A percentile compares a stretch with the other conserved stretches of the same genome.
Conservation (phyloP, 306 rosid genomes). For the Malus sieversii region DNA sequence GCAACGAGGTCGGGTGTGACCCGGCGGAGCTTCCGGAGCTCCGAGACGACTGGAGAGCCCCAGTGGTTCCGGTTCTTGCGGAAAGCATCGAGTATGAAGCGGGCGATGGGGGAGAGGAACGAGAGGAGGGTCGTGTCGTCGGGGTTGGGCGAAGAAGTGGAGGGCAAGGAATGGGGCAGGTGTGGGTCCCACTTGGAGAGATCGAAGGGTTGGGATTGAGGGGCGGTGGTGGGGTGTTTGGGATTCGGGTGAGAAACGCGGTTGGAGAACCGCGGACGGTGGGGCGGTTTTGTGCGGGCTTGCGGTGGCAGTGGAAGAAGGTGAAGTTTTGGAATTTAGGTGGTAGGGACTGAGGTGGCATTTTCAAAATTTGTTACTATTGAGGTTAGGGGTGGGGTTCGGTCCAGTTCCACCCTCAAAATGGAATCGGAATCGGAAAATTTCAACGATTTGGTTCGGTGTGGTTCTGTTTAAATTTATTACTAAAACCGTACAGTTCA, state of each 20-base stretch:
- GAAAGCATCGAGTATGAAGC: slow-evolving; percentile 61
- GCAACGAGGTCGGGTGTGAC: slow-evolving; percentile 65
- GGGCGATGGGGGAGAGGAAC: slow-evolving; percentile 64
- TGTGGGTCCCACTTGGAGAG: slow-evolving; percentile 72
- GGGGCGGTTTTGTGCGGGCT: slow-evolving; percentile 66
- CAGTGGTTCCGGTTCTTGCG: slow-evolving; percentile 45
- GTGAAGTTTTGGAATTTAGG: slow-evolving; percentile 35
- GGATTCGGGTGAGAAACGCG: slow-evolving; percentile 32
- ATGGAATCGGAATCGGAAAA: too few relatives aligned
- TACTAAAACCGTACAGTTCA: too few relatives aligned
- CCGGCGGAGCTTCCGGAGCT: slow-evolving; percentile 72
- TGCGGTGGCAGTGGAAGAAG: slow-evolving; percentile 76
- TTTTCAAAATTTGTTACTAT: slow-evolving; percentile 1
- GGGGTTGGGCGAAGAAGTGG: not conserved
- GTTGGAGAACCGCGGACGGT: slow-evolving; percentile 62
- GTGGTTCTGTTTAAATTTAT: too few relatives aligned
- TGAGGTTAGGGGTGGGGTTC: too few relatives aligned
- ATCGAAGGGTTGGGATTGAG: slow-evolving; percentile 25
- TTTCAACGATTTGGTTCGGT: too few relatives aligned
- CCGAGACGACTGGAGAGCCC: slow-evolving; percentile 49
- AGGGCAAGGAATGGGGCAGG: slow-evolving; percentile 19
- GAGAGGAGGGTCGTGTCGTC: slow-evolving; percentile 19
- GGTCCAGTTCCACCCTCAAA: too few relatives aligned
- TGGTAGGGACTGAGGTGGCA: slow-evolving; percentile 54
- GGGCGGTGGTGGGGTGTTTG: not conserved